Base-by-base conservation (phyloP, 805 yeast species). In the Pichia paraexigua region DNA sequence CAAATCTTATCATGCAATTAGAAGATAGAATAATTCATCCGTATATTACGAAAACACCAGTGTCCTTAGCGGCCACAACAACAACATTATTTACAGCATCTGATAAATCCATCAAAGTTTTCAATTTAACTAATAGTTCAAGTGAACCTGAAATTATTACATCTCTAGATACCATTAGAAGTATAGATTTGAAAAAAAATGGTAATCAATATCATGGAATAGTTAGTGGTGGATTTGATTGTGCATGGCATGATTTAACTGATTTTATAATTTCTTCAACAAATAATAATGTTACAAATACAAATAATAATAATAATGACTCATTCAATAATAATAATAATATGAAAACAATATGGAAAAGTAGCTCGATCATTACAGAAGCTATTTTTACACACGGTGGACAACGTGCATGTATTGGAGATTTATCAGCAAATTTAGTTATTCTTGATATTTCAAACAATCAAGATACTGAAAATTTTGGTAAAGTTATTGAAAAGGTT, bases 71-170 rank as follows among this genome's bases (percentile, higher is more conserved):
- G 50, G 61, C 20, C 42, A 61, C 2, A 61, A 61, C 39, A 63
- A 62, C 28, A 49, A 69, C 58, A n/a, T 61, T 82, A 4, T 67
- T 74, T 35, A 79, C 75, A 3, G 80, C 78, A n/a, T 80, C 79
- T 53, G 73, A 78, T 55, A 72, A 69, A 30, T 83, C 85, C 1
- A 61, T 82, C 24, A 83, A 81, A 62, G 69, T 79, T 18, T 73
- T 82, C 56, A 69, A 74, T 50, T 56, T 72, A 15, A 62, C 68
- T 44, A 71, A 73, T 25, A 75, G 79, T 0, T 80, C 80, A 45
- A 71, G 76, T 48, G 88, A 83, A 61, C 88, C 89, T 3, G 77
- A 71, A 27, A 74, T 83, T 8, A 56, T 81, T 10, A 86, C 83
- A 56, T 72, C 75, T 5, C 56, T 71, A 11, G 77, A 74, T 22